A percentile compares a stretch with the other conserved stretches of the same genome.
These are phyloP conservation scores for Musa schizocarpa DNA, from an alignment of 176 grass and related monocot species.

Conservation along the genomic window DNA sequence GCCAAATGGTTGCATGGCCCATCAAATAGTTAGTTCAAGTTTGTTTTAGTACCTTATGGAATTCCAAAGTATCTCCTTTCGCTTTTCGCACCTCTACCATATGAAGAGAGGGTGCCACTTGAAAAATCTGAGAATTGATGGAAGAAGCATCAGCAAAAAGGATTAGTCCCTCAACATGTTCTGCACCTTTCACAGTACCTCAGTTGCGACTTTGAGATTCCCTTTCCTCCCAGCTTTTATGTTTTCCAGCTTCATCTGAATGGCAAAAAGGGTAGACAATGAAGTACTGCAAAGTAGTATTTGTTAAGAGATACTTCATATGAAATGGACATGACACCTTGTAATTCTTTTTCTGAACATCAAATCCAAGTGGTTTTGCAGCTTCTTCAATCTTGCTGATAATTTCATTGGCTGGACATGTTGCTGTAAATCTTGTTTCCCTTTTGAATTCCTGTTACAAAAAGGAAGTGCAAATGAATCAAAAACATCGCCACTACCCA, in stretches of 20 bases:
- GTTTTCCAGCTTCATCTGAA: slow-evolving; percentile 89
- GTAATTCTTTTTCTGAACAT: slow-evolving; percentile 94
- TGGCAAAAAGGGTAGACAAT: slow-evolving; percentile 1
- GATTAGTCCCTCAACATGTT: not conserved
- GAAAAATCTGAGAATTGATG: slow-evolving; percentile 59
- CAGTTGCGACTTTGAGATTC: slow-evolving; percentile 97
- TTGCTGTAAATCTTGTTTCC: slow-evolving; percentile 94
- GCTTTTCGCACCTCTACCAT: slow-evolving; percentile 90
- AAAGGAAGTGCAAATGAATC: slow-evolving; percentile 15
- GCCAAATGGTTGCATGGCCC: too few species aligned
- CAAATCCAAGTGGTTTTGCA: slow-evolving; percentile 92
- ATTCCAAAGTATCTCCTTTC: slow-evolving; percentile 92
- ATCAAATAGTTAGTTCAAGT: too few species aligned
- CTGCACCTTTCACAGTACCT: slow-evolving; percentile 37
- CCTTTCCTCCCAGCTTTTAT: slow-evolving; percentile 93
- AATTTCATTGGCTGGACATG: slow-evolving; percentile 80
- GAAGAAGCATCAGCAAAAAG: slow-evolving; percentile 9
- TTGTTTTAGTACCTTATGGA: slow-evolving; percentile 61
- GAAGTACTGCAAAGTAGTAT: not conserved
- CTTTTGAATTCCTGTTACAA: slow-evolving; percentile 73
- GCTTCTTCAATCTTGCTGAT: slow-evolving; percentile 90
- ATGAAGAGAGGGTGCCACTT: slow-evolving; percentile 89
- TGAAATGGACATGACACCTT: slow-evolving; percentile 33
- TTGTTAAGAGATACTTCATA: not conserved
- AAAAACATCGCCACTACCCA: not conserved